phyloP scores from a whole-genome alignment of 2,329 filamentous ascomycete genomes.

The Sclerotiophoma versabilis region DNA sequence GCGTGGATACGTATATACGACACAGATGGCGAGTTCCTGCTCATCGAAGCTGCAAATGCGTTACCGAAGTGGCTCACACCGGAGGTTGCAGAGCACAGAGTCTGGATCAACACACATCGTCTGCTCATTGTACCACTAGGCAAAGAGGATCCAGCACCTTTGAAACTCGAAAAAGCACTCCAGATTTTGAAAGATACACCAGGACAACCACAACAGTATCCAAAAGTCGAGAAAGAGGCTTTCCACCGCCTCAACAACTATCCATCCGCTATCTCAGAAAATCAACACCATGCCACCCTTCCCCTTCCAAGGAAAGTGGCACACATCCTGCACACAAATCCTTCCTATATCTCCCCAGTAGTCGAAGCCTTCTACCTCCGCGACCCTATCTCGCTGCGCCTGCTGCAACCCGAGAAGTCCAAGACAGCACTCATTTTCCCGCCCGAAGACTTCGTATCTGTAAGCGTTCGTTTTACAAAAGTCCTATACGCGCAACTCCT shows the following conservation, averaged over 20 bases:
- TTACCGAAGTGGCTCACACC: conserved; percentile 91
- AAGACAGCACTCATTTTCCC: conserved; percentile 67
- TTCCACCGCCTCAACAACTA: conserved; percentile 90
- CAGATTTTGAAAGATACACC: conserved; percentile 64
- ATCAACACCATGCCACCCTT: conserved; percentile 76
- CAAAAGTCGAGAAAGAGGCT: conserved; percentile 82
- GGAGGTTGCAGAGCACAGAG: conserved; percentile 83
- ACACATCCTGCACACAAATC: conserved; percentile 76
- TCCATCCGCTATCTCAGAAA: conserved; percentile 74
- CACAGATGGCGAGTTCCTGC: conserved; percentile 91
- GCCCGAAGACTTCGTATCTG: conserved; percentile 78
- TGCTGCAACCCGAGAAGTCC: conserved; percentile 64
- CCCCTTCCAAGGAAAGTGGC: conserved; percentile 84
- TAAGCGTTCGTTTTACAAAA: conserved; percentile 83
- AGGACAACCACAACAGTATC: conserved; percentile 71
- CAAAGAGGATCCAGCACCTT: conserved; percentile 37
- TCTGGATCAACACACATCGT: conserved; percentile 84
- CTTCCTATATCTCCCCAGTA: conserved; percentile 79
- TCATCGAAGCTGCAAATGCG: conserved; percentile 89
- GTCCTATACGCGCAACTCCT: conserved; percentile 90
- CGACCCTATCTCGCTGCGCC: conserved; percentile 77
- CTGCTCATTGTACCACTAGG: conserved; percentile 74
- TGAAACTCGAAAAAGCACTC: conserved; percentile 72
- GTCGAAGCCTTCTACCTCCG: conserved; percentile 92
- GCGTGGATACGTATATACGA: conserved; percentile 86